Evolutionary conservation across 768 basidiomycete species (phyloP), one percentile per base, ranked within the genome.

Genomic region (Baorangia bicolor): DNA sequence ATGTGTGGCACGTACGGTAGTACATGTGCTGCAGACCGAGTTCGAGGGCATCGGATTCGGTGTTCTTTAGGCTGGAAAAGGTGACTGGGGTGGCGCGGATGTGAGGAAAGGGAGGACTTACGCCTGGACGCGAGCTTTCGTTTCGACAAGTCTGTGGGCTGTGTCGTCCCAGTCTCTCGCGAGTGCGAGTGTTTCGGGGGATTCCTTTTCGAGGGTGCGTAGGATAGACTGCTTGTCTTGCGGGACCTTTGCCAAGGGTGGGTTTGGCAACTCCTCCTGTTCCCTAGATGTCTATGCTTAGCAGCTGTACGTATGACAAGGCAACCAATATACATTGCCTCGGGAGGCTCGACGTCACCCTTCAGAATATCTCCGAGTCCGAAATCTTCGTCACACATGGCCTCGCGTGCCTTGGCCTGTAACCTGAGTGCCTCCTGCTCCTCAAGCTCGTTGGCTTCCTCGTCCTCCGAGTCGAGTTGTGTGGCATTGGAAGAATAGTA

Each of bases 401-500:
- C 80, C 60, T 91, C 87, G 31, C 88, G 79, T 23, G 82, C 77
- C 73, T 91, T 94, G 35, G 74, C 70, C 69, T 96, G 95, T 42
- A 96, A 72, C 54, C 92, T 77, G 62, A 74, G 85, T 8, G 90
- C 91, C 70, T 98, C 94, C 67, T 88, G 85, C 68, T 92, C 92
- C 65, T 98, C 94, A 47, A 96, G 74, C 60, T 90, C 88, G 64
- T 90, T 83, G 33, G 85, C 90, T 70, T 96, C 94, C 64, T 96
- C 94, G 59, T 95, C 88, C 62, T 91, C 90, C 35, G 87, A 88
- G 49, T 91, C 91, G 35, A 92, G 74, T 51, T 90, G 75, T 34
- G 79, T 86, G 31, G 90, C 92, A 69, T 92, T 93, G 5, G 89
- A 90, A 5, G 91, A 84, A 67, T 96, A 96, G 73, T 95, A 98